Evolutionary conservation across 2,329 filamentous ascomycete species (phyloP).

Genomic region (Trichophyton benhamiae): DNA sequence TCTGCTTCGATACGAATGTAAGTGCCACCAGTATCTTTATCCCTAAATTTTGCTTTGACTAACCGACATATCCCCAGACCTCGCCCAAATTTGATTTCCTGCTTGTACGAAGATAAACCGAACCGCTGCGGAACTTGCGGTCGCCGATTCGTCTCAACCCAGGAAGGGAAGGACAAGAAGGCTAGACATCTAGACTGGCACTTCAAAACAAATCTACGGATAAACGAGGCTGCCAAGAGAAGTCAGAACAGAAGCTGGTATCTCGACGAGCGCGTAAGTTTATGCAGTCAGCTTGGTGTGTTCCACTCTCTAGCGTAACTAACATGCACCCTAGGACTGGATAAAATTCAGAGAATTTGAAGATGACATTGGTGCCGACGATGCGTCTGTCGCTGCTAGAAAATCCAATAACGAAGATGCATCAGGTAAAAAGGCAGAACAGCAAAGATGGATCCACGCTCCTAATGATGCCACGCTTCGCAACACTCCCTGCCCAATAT

Average conservation of each 20-base stretch:
- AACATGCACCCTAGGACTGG: slow-evolving; percentile 55
- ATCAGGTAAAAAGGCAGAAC: slow-evolving; percentile 43
- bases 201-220: slow-evolving; percentile 82
- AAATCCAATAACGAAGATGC: slow-evolving; percentile 30
- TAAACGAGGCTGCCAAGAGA: slow-evolving; percentile 71
- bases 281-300: slow-evolving; percentile 9
- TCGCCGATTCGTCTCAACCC: slow-evolving; percentile 65
- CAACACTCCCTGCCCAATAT: slow-evolving; percentile 79
- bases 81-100: slow-evolving; percentile 59
- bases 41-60: background rate
- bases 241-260: slow-evolving; percentile 93
- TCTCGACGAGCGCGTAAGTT: slow-evolving; percentile 66
- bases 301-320: background rate
- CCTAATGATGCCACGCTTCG: slow-evolving; percentile 64
- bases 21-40: slow-evolving; percentile 22
- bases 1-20: slow-evolving; percentile 62
- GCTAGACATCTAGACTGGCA: slow-evolving; percentile 96
- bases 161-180: slow-evolving; percentile 72
- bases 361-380: slow-evolving; percentile 45
- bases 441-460: slow-evolving; percentile 64
- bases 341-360: slow-evolving; percentile 70
- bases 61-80: slow-evolving; percentile 39
- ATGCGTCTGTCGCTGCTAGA: slow-evolving; percentile 29
- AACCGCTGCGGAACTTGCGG: slow-evolving; percentile 88
- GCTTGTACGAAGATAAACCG: slow-evolving; percentile 68